Evolutionary conservation across 805 yeast genomes (phyloP).

Genomic region (Candida endomychidarum): DNA sequence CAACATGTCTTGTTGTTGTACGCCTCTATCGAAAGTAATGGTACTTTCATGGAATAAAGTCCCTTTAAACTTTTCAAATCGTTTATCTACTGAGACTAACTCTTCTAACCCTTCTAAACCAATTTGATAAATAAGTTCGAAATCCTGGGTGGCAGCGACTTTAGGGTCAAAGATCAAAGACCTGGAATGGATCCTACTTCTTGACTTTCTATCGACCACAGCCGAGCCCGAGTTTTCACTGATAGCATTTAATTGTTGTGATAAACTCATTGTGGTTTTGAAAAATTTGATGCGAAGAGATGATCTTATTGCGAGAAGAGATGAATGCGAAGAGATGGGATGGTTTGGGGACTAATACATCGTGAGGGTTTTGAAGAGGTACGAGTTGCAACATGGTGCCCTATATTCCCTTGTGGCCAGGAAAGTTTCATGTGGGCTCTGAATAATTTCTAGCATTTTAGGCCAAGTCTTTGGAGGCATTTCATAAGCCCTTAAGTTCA

Average conservation of each 20-base stretch:
- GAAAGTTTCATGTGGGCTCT: too few species aligned
- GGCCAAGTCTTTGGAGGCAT: too few species aligned
- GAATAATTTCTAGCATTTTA: too few species aligned
- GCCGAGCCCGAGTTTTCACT: slow-evolving; percentile 64
- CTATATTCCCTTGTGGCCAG: too few species aligned
- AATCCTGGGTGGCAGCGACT: slow-evolving; percentile 93
- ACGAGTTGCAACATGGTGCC: too few species aligned
- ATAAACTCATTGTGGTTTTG: slow-evolving; percentile 47
- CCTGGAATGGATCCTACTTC: slow-evolving; percentile 84
- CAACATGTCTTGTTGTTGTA: slow-evolving; percentile 75
- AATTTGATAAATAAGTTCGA: slow-evolving; percentile 70
- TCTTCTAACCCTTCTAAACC: slow-evolving; percentile 77
- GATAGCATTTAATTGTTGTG: slow-evolving; percentile 77
- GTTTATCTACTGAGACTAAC: slow-evolving; percentile 66
- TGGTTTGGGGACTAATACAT: not conserved
- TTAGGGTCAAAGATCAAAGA: slow-evolving; percentile 85
- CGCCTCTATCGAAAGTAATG: slow-evolving; percentile 73
- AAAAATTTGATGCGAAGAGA: slow-evolving; percentile 8
- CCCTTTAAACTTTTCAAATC: slow-evolving; percentile 66
- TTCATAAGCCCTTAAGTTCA: too few species aligned
- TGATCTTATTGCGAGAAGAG: slow-evolving; percentile 7
- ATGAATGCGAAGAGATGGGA: slow-evolving; percentile 4
- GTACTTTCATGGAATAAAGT: slow-evolving; percentile 85
- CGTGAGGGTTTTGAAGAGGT: too few species aligned
- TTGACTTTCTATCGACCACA: slow-evolving; percentile 79